phyloP scores from a whole-genome alignment of 164 flowering plant species.

The Nelumbo lutea region DNA sequence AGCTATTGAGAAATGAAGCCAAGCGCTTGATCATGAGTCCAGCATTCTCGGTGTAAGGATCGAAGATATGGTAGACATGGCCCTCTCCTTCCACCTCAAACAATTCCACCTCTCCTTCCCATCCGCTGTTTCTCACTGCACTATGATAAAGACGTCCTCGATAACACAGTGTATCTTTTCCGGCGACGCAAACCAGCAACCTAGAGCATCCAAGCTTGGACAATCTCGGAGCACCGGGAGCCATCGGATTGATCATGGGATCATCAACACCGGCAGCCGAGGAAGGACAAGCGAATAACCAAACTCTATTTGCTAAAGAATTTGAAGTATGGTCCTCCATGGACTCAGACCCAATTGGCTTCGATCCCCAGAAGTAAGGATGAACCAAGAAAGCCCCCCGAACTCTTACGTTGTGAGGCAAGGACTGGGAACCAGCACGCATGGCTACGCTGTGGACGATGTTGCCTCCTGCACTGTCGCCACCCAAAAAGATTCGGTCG shows the following conservation, averaged over 20 bases:
- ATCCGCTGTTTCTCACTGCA: conserved; percentile 32
- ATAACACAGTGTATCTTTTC: conserved; percentile 30
- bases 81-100: conserved; percentile 34
- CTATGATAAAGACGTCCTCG: conserved; percentile 27
- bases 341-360: conserved; percentile 15
- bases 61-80: conserved; percentile 40
- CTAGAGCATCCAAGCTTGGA: conserved; percentile 27
- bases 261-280: conserved; percentile 25
- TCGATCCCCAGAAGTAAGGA: conserved; percentile 34
- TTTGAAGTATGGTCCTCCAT: background rate
- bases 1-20: conserved; percentile 25
- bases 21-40: conserved; percentile 20
- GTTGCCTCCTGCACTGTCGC: conserved; percentile 67
- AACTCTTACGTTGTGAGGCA: background rate
- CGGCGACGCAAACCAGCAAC: conserved; percentile 38
- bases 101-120: conserved; percentile 43
- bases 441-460: conserved; percentile 34
- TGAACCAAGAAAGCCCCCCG: conserved; percentile 16
- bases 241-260: conserved; percentile 37
- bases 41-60: conserved; percentile 28
- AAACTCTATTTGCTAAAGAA: background rate
- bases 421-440: background rate
- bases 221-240: conserved; percentile 30
- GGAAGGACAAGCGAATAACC: conserved; percentile 11
- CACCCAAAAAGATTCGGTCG: conserved; percentile 35